A percentile compares a stretch with the other conserved stretches of the same genome.
phyloP scores from a whole-genome alignment of 2,329 filamentous ascomycete genomes.

The Drechslerella stenobrocha region DNA sequence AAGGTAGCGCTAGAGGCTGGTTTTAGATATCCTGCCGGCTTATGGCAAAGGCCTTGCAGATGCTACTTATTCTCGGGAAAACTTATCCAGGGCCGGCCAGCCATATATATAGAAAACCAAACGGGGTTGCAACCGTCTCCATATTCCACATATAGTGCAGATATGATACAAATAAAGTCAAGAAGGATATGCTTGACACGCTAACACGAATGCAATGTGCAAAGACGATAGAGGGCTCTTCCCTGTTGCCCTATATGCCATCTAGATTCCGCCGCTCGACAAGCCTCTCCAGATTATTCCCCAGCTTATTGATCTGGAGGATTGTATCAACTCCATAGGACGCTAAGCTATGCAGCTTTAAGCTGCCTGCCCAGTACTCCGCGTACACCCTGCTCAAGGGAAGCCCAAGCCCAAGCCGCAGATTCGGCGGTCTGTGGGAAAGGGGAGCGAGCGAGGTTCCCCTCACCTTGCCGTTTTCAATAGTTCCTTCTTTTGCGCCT shows the following conservation, averaged over 20 bases:
- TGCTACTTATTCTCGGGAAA: too few species aligned
- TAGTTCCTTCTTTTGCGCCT: conserved; percentile 31
- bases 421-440: conserved; percentile 78
- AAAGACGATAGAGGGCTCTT: not conserved
- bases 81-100: too few species aligned
- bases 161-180: not conserved
- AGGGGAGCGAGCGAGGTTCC: conserved; percentile 74
- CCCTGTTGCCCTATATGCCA: conserved; percentile 47
- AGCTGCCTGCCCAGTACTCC: conserved; percentile 93
- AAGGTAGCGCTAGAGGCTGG: too few species aligned
- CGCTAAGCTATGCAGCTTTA: conserved; percentile 62
- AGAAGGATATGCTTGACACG: conserved; percentile 14
- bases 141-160: too few species aligned
- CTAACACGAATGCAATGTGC: conserved; percentile 10
- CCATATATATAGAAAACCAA: too few species aligned
- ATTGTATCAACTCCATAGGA: conserved; percentile 97
- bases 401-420: conserved; percentile 87
- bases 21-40: too few species aligned
- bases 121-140: too few species aligned
- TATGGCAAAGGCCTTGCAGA: too few species aligned
- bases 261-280: conserved; percentile 56
- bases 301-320: conserved; percentile 90
- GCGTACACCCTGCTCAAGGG: conserved; percentile 93
- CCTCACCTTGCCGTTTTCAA: conserved; percentile 49
- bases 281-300: conserved; percentile 96